A percentile compares a stretch with the other conserved stretches of the same genome.
These are phyloP conservation scores for Aspergillus spinulosporus DNA, from an alignment of 2,329 filamentous ascomycete species.

Conservation along the genomic window DNA sequence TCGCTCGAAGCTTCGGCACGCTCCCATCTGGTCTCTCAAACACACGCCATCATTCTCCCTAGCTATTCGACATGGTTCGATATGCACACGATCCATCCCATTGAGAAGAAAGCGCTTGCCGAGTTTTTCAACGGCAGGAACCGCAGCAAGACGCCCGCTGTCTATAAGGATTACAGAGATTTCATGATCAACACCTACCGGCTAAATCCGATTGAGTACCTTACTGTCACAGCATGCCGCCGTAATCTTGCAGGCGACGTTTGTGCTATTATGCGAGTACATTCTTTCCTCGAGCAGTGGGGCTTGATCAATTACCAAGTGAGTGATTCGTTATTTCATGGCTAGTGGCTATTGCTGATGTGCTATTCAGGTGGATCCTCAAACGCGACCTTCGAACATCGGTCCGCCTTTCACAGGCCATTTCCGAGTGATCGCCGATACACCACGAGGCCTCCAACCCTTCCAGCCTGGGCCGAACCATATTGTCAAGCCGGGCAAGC, in stretches of 20 bases:
- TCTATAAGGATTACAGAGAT: slow-evolving; percentile 98
- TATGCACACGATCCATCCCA: slow-evolving; percentile 86
- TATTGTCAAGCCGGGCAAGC: slow-evolving; percentile 61
- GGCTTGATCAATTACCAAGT: slow-evolving; percentile 99
- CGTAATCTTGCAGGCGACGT: slow-evolving; percentile 95
- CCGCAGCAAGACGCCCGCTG: slow-evolving; percentile 92
- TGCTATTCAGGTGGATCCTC: slow-evolving; percentile 77
- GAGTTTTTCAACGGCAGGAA: slow-evolving; percentile 99
- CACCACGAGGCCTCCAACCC: slow-evolving; percentile 87
- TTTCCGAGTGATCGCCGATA: slow-evolving; percentile 94
- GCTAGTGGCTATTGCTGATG: slow-evolving; percentile 2
- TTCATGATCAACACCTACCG: slow-evolving; percentile 99
- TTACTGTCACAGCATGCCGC: slow-evolving; percentile 94
- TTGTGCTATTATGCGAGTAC: slow-evolving; percentile 98
- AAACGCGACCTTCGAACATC: slow-evolving; percentile 90
- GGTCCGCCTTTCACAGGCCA: slow-evolving; percentile 96
- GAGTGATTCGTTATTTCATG: slow-evolving; percentile 27
- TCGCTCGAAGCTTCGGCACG: slow-evolving; percentile 81
- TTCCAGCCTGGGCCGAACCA: slow-evolving; percentile 89
- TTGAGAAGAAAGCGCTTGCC: slow-evolving; percentile 91
- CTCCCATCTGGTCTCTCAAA: slow-evolving; percentile 88
- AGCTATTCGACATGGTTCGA: slow-evolving; percentile 99
- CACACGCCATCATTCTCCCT: slow-evolving; percentile 91
- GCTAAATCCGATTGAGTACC: slow-evolving; percentile 90
- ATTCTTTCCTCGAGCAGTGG: slow-evolving; percentile 98